phyloP scores from a whole-genome alignment of 352 stramenopile species.

The Phytophthora pluvialis region DNA sequence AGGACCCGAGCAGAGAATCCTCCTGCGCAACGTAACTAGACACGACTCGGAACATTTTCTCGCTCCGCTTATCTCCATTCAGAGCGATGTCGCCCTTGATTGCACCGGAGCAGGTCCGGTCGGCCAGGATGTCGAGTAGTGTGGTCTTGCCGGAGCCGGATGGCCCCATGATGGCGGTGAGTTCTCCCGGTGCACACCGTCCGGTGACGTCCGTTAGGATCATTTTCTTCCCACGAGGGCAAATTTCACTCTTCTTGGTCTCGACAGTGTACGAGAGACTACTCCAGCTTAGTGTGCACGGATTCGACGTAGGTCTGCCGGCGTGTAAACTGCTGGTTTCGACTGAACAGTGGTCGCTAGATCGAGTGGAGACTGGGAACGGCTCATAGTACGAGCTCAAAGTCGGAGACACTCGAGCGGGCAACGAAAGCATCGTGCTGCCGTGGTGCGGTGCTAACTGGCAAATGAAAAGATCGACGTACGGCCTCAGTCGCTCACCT shows the following conservation, averaged over 20 bases:
- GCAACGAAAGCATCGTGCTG: background rate
- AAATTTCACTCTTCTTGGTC: slow-evolving; percentile 12
- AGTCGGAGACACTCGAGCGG: background rate
- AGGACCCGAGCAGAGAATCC: slow-evolving; percentile 59
- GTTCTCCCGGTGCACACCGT: slow-evolving; percentile 54
- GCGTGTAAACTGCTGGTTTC: background rate
- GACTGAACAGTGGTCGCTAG: slow-evolving; percentile 9
- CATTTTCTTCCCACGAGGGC: slow-evolving; percentile 35
- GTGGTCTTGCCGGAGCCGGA: slow-evolving; percentile 71
- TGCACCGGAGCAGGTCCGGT: slow-evolving; percentile 38
- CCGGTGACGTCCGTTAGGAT: slow-evolving; percentile 68
- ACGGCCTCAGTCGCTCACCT: no score
- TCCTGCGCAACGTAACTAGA: slow-evolving; percentile 71
- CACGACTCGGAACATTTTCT: slow-evolving; percentile 42
- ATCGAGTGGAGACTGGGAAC: slow-evolving; percentile 11
- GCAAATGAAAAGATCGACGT: background rate
- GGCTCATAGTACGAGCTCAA: slow-evolving; percentile 9
- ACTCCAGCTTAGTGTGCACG: slow-evolving; percentile 30
- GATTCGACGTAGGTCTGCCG: slow-evolving; percentile 12
- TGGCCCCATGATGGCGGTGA: slow-evolving; percentile 70
- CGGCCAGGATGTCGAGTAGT: slow-evolving; percentile 70
- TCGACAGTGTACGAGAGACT: slow-evolving; percentile 27
- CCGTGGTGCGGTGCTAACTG: background rate
- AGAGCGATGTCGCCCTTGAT: slow-evolving; percentile 54
- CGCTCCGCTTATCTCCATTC: slow-evolving; percentile 45